Base-by-base conservation (phyloP, 1,139 yeast species). In the Meyerozyma athensensis region DNA sequence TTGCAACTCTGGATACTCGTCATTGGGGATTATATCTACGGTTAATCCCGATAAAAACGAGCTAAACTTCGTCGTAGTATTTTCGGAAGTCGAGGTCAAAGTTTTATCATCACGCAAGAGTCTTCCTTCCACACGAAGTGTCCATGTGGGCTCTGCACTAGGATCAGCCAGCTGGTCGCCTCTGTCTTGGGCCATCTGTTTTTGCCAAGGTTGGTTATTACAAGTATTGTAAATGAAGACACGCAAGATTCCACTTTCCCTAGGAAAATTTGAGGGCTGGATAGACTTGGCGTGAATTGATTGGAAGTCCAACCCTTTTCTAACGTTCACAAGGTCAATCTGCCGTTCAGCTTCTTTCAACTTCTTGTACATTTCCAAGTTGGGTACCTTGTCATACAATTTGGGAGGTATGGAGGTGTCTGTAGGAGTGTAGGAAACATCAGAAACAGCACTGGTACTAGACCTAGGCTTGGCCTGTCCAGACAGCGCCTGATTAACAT, bases 191-290 rank as follows among this genome's bases (percentile, higher is more conserved):
- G 49, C 58, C 37, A 67, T 61, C 40, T 65, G 69, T 37, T 68
- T 68, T 56, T 90, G 97, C 98, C 98, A 92, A 34, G 94, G 87
- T 62, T 92, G 97, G 57, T 86, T 86, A 44, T 81, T 85, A 32
- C 84, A 71, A 2, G 87, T 82, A 56, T 86, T 89, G 51, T 92
- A 87, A 22, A 94, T 68, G 55, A 83, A 92, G 18, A 92, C 76
- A 42, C 98, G 76, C 52, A 92, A 69, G 4, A 70, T 61, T 21
- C 81, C 76, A 43, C 77, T 67, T 54, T 74, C 68, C 50, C 71
- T 64, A 47, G 73, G 65, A 43, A 64, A 63, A 39, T 59, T 59
- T 38, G 63, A 57, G 3, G 75, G 74, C 37, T 69, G 71, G 34
- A 70, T 54, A 3, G 75, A 62, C 44, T 72, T 72, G 35, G 69